Evolutionary conservation across 2,329 filamentous ascomycete genomes (phyloP).

Genomic region (Alternaria gaisen): DNA sequence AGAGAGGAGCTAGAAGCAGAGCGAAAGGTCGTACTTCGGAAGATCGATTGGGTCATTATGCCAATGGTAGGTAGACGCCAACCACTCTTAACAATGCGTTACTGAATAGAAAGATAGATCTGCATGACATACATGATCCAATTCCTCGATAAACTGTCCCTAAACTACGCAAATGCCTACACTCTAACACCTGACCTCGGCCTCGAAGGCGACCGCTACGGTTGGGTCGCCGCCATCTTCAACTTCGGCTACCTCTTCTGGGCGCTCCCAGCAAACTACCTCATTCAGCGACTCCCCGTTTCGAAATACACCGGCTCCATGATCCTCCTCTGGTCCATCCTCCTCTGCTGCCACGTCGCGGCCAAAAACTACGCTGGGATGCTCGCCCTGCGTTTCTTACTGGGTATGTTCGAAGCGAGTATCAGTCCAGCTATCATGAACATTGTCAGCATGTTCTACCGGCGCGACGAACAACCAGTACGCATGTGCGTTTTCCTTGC

Average conservation of each 20-base stretch:
- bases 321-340: constrained; percentile 56
- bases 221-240: constrained; percentile 55
- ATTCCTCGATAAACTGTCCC: constrained; percentile 55
- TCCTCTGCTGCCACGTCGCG: constrained; percentile 55
- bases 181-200: constrained; percentile 49
- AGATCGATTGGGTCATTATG: constrained; percentile 59
- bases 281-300: constrained; percentile 50
- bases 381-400: constrained; percentile 44
- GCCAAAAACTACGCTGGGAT: constrained; percentile 51
- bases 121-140: constrained; percentile 58
- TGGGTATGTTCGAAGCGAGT: constrained; percentile 50
- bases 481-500: constrained; percentile 57
- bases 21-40: constrained; percentile 52
- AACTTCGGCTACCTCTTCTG: constrained; percentile 57
- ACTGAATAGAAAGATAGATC: constrained; percentile 31
- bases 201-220: constrained; percentile 50
- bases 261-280: constrained; percentile 51
- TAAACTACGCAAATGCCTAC: constrained; percentile 55
- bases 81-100: background rate
- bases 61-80: constrained; percentile 50
- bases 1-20: constrained; percentile 56
- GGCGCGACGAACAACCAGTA: constrained; percentile 50
- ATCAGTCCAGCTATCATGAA: constrained; percentile 51
- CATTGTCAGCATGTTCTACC: constrained; percentile 52
- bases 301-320: constrained; percentile 50